Conservation (phyloP, 345 rosid species). For the Salix exigua region DNA sequence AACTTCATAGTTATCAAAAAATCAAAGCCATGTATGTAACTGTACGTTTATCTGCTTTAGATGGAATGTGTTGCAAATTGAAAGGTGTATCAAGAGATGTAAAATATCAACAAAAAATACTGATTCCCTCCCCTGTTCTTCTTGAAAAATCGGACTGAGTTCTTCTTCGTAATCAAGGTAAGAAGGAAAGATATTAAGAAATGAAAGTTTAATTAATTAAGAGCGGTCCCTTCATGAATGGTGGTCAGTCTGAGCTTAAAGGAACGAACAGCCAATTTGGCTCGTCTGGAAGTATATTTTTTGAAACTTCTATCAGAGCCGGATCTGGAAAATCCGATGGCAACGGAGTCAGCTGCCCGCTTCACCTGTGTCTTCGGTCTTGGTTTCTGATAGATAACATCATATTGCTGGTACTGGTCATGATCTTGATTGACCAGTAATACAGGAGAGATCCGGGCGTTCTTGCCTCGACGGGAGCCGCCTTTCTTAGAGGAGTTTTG, state of each 20-base stretch:
- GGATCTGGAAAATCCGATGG: conserved; percentile 40
- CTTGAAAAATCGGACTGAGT: not conserved
- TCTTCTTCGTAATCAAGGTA: not conserved
- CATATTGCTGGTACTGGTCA: not conserved
- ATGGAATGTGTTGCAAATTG: not conserved
- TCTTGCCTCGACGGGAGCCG: conserved; percentile 31
- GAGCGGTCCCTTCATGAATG: conserved; percentile 63
- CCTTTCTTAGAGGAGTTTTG: conserved; percentile 35
- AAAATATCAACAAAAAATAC: not conserved
- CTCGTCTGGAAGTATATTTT: conserved; percentile 56
- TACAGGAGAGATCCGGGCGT: conserved; percentile 57
- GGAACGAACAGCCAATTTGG: conserved; percentile 72
- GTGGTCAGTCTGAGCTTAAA: conserved; percentile 65
- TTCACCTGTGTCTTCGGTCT: not conserved
- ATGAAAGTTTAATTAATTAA: not conserved
- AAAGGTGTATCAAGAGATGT: not conserved
- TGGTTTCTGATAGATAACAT: not conserved
- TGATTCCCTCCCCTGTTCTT: not conserved
- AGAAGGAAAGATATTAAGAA: not conserved
- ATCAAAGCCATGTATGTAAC: not conserved
- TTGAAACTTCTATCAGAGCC: conserved; percentile 52
- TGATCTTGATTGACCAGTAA: conserved; percentile 1
- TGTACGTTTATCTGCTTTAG: not conserved
- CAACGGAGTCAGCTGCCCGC: conserved; percentile 2
- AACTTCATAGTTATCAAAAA: not conserved